Base-by-base conservation (phyloP, 148 eudicot genomes). In the Limonium bicolor region DNA sequence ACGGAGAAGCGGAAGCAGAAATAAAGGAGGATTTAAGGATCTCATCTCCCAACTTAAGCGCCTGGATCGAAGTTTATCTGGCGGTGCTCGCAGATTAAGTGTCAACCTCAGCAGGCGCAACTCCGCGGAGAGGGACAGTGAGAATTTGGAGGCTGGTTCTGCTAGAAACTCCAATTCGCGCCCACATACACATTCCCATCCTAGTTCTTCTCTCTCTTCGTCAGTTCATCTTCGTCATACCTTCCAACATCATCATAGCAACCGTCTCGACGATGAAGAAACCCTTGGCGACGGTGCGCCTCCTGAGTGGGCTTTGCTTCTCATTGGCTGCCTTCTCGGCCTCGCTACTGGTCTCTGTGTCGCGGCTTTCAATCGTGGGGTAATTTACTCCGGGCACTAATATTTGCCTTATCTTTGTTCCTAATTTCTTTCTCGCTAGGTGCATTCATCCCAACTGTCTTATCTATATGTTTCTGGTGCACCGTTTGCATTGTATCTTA, bases 331-430 rank as follows among this genome's bases (percentile, higher is more conserved):
- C 51, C 86, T 88, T 39, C 86, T 88, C 2, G 96, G 96, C 33
- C 83, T 88, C 27, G 94, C 94, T 15, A 76, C 94, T 4, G 96
- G 96, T n/a, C 80, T 88, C 36, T 83, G 83, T 53, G 94, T 88
- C 12, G 94, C 92, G 4, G 83, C 67, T 27, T 88, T 88, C 54
- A 80, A 88, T 46, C 95, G 82, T 12, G 92, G 81, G 70, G 95
- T 83, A 43, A 62, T n/a, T n/a, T n/a, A n/a, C n/a, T n/a, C n/a
- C n/a, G n/a, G n/a, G n/a, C n/a, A n/a, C n/a, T n/a, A n/a, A n/a
- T n/a, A n/a, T n/a, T n/a, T n/a, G n/a, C n/a, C n/a, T n/a, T n/a
- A n/a, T n/a, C n/a, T n/a, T n/a, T n/a, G n/a, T n/a, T n/a, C n/a
- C n/a, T n/a, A n/a, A n/a, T n/a, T n/a, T n/a, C n/a, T n/a, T n/a